Evolutionary conservation across 176 grass and related monocot species (phyloP).

Genomic region (Elaeis guineensis): DNA sequence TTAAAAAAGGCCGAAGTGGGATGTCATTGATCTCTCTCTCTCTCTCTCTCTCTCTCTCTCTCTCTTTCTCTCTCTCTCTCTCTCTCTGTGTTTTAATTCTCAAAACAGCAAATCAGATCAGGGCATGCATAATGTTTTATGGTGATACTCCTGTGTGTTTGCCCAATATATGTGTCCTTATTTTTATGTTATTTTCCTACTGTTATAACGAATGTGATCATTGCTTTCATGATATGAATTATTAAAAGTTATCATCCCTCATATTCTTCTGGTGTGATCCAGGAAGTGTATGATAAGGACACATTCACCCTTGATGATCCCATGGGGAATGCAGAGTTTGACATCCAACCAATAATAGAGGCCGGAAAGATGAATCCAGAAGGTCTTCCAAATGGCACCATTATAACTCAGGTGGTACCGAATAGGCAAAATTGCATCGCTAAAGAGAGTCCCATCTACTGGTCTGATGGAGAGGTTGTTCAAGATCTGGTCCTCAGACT

Average conservation of each 20-base stretch:
- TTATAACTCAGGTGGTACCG: neutral
- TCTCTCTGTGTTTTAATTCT: no score
- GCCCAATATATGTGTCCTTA: no score
- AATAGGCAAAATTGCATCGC: neutral
- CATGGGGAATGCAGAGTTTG: neutral
- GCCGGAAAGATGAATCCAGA: neutral
- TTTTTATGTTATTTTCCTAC: no score
- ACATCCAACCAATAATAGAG: neutral
- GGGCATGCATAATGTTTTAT: no score
- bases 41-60: no score
- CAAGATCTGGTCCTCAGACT: neutral
- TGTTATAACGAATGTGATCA: no score
- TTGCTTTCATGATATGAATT: no score
- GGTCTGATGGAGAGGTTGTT: neutral
- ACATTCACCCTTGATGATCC: neutral
- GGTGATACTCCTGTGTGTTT: no score
- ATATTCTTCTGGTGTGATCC: neutral
- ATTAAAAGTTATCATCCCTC: neutral
- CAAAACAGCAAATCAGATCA: no score
- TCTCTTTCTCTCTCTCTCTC: no score
- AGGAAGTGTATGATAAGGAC: neutral
- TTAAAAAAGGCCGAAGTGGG: no score
- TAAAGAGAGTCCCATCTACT: neutral
- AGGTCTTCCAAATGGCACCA: neutral
- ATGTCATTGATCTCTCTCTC: no score